Percentiles rank a stretch among this genome's conserved stretches.
phyloP scores from a whole-genome alignment of 305 asterid genomes.

The Solanum hybrid region DNA sequence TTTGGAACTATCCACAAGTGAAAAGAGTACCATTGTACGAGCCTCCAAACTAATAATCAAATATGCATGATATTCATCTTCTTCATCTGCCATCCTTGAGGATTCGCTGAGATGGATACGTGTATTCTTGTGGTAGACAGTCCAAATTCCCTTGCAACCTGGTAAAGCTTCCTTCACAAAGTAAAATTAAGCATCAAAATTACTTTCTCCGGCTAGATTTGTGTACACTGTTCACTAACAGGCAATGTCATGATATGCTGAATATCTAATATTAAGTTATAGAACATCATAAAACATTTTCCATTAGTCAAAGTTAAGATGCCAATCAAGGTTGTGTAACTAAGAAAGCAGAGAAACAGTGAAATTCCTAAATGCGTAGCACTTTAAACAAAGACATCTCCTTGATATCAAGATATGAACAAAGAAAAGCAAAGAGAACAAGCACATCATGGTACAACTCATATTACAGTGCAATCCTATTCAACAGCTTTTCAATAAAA shows the following conservation, averaged over 20 bases:
- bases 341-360: background rate
- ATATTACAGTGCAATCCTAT: background rate
- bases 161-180: conserved; percentile 77
- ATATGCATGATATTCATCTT: conserved; percentile 97
- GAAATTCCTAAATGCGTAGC: background rate
- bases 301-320: background rate
- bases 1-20: background rate
- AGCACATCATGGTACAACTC: background rate
- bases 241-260: background rate
- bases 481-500: background rate
- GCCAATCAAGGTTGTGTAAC: background rate
- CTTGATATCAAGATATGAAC: background rate
- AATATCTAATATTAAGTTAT: background rate
- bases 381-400: background rate
- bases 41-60: conserved; percentile 87
- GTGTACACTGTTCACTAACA: background rate
- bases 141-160: conserved; percentile 97
- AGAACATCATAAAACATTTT: background rate
- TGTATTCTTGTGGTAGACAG: conserved; percentile 86
- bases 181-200: conserved; percentile 1
- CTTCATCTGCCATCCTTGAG: conserved; percentile 62
- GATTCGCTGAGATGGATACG: conserved; percentile 50
- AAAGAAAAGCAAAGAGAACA: background rate
- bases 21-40: conserved; percentile 76
- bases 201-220: background rate